phyloP scores from a whole-genome alignment of 176 grass and related monocot genomes.

The Zea mays region DNA sequence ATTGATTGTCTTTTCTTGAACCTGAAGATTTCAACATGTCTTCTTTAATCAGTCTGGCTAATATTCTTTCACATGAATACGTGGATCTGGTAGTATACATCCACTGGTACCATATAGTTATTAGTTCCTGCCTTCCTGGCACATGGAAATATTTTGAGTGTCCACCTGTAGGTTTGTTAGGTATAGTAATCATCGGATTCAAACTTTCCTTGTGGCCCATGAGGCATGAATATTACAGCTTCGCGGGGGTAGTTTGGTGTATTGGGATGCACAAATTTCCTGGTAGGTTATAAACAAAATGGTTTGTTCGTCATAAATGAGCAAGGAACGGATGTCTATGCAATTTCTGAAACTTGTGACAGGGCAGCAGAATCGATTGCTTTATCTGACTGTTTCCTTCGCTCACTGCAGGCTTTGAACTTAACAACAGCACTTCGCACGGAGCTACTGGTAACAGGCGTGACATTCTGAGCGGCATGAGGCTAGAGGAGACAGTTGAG shows the following conservation, averaged over 20 bases:
- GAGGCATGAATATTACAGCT: background rate
- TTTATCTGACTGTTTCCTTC: constrained; percentile 32
- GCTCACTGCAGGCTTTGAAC: constrained; percentile 30
- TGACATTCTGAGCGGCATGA: constrained; percentile 5
- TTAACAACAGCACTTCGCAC: constrained; percentile 3
- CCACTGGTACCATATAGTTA: background rate
- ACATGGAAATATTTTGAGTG: background rate
- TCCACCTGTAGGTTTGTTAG: background rate
- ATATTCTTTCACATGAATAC: constrained; percentile 3
- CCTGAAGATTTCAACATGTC: background rate
- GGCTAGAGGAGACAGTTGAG: constrained; percentile 12
- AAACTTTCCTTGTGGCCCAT: background rate
- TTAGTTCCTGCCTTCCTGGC: background rate
- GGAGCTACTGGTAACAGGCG: constrained; percentile 11
- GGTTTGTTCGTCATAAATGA: background rate
- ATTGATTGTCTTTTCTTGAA: background rate
- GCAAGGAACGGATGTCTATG: background rate
- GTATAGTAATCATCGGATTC: background rate
- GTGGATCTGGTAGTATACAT: background rate
- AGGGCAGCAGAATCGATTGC: background rate
- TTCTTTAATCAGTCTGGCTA: background rate
- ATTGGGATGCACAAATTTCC: background rate
- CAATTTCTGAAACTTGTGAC: background rate
- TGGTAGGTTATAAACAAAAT: background rate
- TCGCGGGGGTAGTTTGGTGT: background rate